A percentile compares a stretch with the other conserved stretches of the same genome.
phyloP scores from a whole-genome alignment of 768 basidiomycete species.

The Cystofilobasidium macerans region DNA sequence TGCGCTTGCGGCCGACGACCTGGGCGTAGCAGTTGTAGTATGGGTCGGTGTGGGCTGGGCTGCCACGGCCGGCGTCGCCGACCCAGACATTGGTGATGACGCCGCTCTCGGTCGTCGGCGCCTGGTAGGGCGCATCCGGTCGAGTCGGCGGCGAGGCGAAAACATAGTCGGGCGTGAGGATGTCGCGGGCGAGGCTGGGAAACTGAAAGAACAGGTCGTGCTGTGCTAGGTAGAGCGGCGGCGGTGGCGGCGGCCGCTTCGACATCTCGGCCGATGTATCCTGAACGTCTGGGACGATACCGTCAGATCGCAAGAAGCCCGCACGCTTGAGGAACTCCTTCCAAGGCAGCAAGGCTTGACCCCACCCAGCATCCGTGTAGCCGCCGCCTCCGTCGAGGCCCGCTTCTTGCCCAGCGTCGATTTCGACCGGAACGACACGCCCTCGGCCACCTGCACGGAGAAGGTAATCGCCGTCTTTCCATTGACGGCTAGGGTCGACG shows the following conservation, averaged over 20 bases:
- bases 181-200: constrained; percentile 60
- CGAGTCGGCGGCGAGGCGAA: constrained; percentile 51
- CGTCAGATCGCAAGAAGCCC: constrained; percentile 34
- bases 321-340: constrained; percentile 52
- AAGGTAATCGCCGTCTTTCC: constrained; percentile 57
- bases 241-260: constrained; percentile 13
- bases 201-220: constrained; percentile 78
- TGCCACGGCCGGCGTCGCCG: constrained; percentile 47
- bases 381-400: constrained; percentile 51
- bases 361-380: constrained; percentile 72
- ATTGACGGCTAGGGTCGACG: not conserved
- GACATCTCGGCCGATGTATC: not conserved
- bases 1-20: constrained; percentile 73
- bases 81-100: constrained; percentile 37
- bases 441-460: constrained; percentile 61
- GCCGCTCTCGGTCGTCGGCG: constrained; percentile 51
- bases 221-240: constrained; percentile 71
- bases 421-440: constrained; percentile 77
- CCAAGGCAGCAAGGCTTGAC: constrained; percentile 66
- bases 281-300: not conserved
- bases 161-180: constrained; percentile 77
- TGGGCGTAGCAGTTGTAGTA: constrained; percentile 93
- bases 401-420: constrained; percentile 35
- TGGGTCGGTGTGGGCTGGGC: constrained; percentile 90
- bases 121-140: constrained; percentile 46